Evolutionary conservation across 1,284 basidiomycete genomes (phyloP).

Genomic region (Cryptococcus sp.): DNA sequence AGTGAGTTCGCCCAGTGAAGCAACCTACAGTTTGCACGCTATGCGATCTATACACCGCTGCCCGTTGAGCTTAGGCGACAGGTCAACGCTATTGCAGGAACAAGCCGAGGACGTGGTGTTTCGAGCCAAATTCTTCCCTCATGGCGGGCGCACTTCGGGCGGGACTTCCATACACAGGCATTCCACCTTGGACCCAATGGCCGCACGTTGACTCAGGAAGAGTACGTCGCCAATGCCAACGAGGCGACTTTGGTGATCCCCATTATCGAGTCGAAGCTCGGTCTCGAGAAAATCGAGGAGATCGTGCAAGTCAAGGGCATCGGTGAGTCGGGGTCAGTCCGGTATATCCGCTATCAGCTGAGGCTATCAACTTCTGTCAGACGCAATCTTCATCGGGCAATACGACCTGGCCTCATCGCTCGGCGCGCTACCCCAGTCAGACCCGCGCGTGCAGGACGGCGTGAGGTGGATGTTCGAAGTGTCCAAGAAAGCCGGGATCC

Average conservation of each 20-base stretch:
- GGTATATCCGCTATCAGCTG: not conserved
- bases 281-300: conserved; percentile 23
- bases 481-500: conserved; percentile 15
- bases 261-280: conserved; percentile 19
- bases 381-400: conserved; percentile 22
- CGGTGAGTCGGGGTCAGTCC: conserved; percentile 6
- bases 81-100: no score
- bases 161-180: conserved; percentile 16
- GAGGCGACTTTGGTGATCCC: conserved; percentile 18
- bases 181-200: conserved; percentile 14
- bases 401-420: conserved; percentile 21
- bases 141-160: conserved; percentile 16
- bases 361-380: conserved; percentile 1
- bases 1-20: not conserved
- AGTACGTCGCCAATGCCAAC: conserved; percentile 17
- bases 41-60: no score
- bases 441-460: conserved; percentile 10
- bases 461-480: conserved; percentile 15
- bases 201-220: conserved; percentile 19
- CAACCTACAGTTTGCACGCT: not conserved
- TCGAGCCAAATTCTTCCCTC: conserved; percentile 19
- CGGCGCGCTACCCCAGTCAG: conserved; percentile 15
- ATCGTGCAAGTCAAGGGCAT: conserved; percentile 17
- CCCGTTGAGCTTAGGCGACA: not conserved
- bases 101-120: conserved; percentile 22